Evolutionary conservation across 2,329 filamentous ascomycete genomes (phyloP), one percentile per base, ranked within the genome.

Genomic region (Coniella vitis): DNA sequence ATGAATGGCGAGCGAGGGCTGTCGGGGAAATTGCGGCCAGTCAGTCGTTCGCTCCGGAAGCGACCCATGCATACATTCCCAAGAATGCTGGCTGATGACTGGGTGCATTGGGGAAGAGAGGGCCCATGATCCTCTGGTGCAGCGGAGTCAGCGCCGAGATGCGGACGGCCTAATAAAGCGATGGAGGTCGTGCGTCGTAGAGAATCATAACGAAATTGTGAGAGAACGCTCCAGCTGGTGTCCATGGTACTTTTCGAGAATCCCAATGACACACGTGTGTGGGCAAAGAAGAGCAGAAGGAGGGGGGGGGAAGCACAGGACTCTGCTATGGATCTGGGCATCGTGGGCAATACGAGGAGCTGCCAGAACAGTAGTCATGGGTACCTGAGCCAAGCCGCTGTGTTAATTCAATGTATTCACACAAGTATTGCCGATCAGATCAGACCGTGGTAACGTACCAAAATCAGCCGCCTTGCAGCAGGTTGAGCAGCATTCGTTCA

Each of bases 401-500:
- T 22, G 10, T 21, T n/a, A 21, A 29, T 50, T 29, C 47, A 47
- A 22, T 20, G 13, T 7, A 3, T 32, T 19, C 25, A 25, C 22
- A n/a, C 20, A 32, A 17, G 25, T 29, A 5, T 29, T 5, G 20
- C 25, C 22, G 20, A 41, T 25, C 22, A 21, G n/a, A 29, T 19
- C 14, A 20, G n/a, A 4, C 12, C 7, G 16, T 16, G 3, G 29
- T 21, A 19, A 44, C 51, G 19, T 34, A 53, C 72, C 72, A 48
- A 70, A 71, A 57, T 75, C 71, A 47, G 69, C 66, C 31, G 69
- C 69, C 57, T 70, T 72, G 65, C 73, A 76, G 63, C 73, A 76
- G 56, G 69, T 73, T 21, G 68, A 67, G 65, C 73, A 76, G 70
- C 73, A 76, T 56, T 67, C 58, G 63, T 72, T 67, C 64, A 75